Conservation (phyloP, 768 basidiomycete genomes). For the Collybia sordida region DNA sequence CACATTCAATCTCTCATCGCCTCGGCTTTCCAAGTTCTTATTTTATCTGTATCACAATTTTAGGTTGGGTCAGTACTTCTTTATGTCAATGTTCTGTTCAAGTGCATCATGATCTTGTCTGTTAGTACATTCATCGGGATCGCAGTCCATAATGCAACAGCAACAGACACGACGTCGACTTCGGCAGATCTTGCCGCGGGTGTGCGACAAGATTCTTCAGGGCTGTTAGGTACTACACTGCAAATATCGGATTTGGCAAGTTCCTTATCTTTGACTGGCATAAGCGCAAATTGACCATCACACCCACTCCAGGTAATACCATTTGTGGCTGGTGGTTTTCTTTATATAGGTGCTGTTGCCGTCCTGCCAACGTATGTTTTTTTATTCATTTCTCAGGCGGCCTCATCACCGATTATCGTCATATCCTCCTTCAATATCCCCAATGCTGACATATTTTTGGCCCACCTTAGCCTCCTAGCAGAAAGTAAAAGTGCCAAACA, state of each 20-base stretch:
- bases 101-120: slow-evolving; percentile 13
- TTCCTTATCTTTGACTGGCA: slow-evolving; percentile 14
- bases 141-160: slow-evolving; percentile 74
- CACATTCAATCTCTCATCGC: slow-evolving; percentile 20
- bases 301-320: slow-evolving; percentile 67
- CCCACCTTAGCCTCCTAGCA: slow-evolving; percentile 56
- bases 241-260: slow-evolving; percentile 79
- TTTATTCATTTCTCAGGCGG: neutral
- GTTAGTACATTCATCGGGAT: slow-evolving; percentile 85
- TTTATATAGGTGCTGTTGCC: slow-evolving; percentile 92
- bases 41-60: neutral
- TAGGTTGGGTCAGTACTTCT: slow-evolving; percentile 40
- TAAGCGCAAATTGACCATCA: slow-evolving; percentile 7
- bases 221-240: slow-evolving; percentile 82
- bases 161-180: slow-evolving; percentile 38
- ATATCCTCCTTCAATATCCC: neutral
- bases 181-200: slow-evolving; percentile 71
- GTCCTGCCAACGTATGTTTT: slow-evolving; percentile 81
- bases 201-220: slow-evolving; percentile 71
- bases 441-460: slow-evolving; percentile 10
- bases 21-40: neutral
- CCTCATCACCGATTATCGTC: neutral
- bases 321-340: slow-evolving; percentile 87
- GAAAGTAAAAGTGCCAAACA: slow-evolving; percentile 88
- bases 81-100: neutral